A percentile compares a stretch with the other conserved stretches of the same genome.
phyloP scores from a whole-genome alignment of 352 stramenopile genomes.

The Aphanomyces cochlioides region DNA sequence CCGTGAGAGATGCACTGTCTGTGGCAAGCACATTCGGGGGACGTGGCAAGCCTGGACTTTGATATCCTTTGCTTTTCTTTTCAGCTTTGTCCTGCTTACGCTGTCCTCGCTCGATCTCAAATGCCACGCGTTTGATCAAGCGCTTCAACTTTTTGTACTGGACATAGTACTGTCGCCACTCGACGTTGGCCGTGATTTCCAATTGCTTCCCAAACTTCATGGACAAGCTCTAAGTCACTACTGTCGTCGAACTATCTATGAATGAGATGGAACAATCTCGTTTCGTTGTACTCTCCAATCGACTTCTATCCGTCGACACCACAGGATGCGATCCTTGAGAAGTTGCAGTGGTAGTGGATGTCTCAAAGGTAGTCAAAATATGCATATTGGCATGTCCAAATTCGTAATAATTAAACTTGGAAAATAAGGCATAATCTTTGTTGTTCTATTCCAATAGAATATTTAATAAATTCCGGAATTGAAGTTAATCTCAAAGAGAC shows the following conservation, averaged over 20 bases:
- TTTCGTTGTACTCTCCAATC: too few species aligned
- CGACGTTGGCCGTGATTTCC: slow-evolving; percentile 83
- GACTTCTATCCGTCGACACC: not conserved
- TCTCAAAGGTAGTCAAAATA: too few species aligned
- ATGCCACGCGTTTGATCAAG: slow-evolving; percentile 87
- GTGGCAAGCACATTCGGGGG: slow-evolving; percentile 33
- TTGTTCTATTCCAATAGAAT: too few species aligned
- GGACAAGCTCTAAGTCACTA: slow-evolving; percentile 1
- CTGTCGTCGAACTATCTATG: not conserved
- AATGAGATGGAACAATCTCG: too few species aligned
- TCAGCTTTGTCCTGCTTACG: slow-evolving; percentile 68
- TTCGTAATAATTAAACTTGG: too few species aligned
- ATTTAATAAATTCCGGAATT: too few species aligned
- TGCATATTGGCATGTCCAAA: too few species aligned
- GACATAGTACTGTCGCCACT: slow-evolving; percentile 87
- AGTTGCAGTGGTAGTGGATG: too few species aligned
- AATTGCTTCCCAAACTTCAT: slow-evolving; percentile 95
- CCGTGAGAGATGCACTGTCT: not conserved
- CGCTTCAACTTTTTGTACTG: slow-evolving; percentile 91
- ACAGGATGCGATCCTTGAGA: not conserved
- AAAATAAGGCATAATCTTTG: too few species aligned
- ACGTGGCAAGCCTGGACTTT: slow-evolving; percentile 23
- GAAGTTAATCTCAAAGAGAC: too few species aligned
- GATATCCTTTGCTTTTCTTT: slow-evolving; percentile 41
- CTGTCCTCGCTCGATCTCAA: slow-evolving; percentile 81